phyloP scores from a whole-genome alignment of 2,329 filamentous ascomycete genomes.

The Pleurostoma richardsiae region DNA sequence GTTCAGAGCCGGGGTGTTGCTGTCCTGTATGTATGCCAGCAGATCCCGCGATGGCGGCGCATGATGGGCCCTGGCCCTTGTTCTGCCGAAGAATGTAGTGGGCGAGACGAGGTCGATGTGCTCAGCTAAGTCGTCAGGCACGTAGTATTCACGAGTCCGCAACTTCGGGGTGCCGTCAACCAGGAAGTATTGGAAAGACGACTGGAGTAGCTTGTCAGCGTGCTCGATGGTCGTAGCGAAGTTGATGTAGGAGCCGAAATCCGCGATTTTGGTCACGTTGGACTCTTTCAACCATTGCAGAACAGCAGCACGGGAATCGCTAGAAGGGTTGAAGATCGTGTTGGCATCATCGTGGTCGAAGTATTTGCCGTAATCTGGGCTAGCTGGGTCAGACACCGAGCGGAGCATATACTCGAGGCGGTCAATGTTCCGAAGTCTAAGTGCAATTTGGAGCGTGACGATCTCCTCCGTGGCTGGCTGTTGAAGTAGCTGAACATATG shows the following conservation, averaged over 20 bases:
- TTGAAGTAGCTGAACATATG: no score
- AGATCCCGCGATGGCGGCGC: conserved; percentile 1
- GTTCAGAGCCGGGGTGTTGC: conserved; percentile 12
- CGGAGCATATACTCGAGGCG: conserved; percentile 16
- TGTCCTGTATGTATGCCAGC: conserved; percentile 3
- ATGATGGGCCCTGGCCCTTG: conserved; percentile 7
- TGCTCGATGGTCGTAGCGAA: conserved; percentile 27
- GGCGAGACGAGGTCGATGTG: conserved; percentile 40
- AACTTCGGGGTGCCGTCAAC: conserved; percentile 26
- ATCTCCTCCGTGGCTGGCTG: conserved; percentile 1
- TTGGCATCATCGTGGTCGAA: conserved; percentile 15
- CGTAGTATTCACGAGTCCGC: conserved; percentile 18
- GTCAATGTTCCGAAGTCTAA: conserved; percentile 16
- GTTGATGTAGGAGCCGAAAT: conserved; percentile 18
- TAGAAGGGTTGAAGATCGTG: conserved; percentile 15
- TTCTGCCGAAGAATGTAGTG: conserved; percentile 38
- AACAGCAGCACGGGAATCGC: conserved; percentile 12
- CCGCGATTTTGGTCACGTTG: conserved; percentile 9
- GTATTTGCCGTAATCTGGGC: conserved; percentile 18
- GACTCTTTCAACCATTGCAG: conserved; percentile 13
- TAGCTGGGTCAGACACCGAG: conserved; percentile 16
- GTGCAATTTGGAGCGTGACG: conserved; percentile 12
- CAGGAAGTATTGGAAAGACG: conserved; percentile 24
- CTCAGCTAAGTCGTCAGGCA: conserved; percentile 24
- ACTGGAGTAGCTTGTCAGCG: conserved; percentile 31